Evolutionary conservation across 208 protist species (phyloP), one percentile per base, ranked within the genome.

Genomic region (Leptomonas pyrrhocoris): DNA sequence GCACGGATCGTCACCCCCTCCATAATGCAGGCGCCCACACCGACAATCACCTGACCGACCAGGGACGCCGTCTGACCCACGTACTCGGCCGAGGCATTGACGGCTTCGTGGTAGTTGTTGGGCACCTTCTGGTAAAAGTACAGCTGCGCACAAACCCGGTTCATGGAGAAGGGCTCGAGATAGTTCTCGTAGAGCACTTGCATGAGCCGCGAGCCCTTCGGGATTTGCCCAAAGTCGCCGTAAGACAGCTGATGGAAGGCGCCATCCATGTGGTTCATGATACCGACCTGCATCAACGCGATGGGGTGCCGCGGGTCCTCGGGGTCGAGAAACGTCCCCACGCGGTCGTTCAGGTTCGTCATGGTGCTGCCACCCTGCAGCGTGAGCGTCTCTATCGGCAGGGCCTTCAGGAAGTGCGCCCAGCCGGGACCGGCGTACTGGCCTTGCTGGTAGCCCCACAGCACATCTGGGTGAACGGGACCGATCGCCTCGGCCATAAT

Each of bases 171-270:
- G 25, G 91, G 91, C 71, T 96, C 88, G 15, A 96, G 74, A 63
- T 96, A 96, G 73, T 92, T 94, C 50, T 94, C 88, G 81, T 96
- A 96, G 27, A 96, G 79, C 42, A 93, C 78, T 77, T 96, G 91
- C 85, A 96, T 85, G 13, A 96, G 84, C 15, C 91, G 86, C 3
- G 88, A 84, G 21, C 85, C 77, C 38, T 85, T 77, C 13, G 74
- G 56, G 18, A 89, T 84, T 3, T 61, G 21, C 30, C 85, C 91
- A 59, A 84, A 96, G 69, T 93, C 70, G 21, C 85, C 87, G 46
- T 80, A 83, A 13, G 84, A 78, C 16, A 96, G 49, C 74, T 92
- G 81, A 59, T 89, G 74, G 43, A 93, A 85, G 30, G 83, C 71
- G 25, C 84, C 88, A 64, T 96, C 91, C 48, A 81, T 78, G 48